Base-by-base conservation (phyloP, 305 asterid genomes). In the Fraxinus greggii region DNA sequence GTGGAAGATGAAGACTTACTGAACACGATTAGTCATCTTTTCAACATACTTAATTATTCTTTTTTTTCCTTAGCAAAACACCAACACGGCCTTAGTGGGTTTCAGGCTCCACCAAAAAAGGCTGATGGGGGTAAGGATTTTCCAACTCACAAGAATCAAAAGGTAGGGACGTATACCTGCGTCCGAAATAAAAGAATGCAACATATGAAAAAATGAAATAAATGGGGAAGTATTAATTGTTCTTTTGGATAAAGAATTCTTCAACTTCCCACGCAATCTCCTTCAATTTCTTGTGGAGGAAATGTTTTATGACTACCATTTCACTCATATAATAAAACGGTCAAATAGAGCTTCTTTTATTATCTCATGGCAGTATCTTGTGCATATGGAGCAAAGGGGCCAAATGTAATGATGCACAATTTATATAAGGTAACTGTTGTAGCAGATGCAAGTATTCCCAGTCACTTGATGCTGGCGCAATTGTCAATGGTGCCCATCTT, bases 381-480 rank as follows among this genome's bases (percentile, higher is more conserved):
- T 72, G 76, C n/a, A 33, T 31, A 72, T 33, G 42, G 76, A 33
- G 28, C 36, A n/a, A 69, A 28, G 75, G 75, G 23, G 19, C 33
- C 7, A 28, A 67, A 10, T 69, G 4, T 35, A 69, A 69, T 69
- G 73, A 69, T 69, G 21, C n/a, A 15, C 21, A 69, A 69, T 69
- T 69, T 13, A 15, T 69, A 29, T 15, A 13, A 29, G 75, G 38
- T 23, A 69, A 28, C 38, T 69, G 23, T 9, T 51, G 40, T 65
- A 75, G 38, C 35, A 10, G 38, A 23, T 74, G 78, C 77, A 31
- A 54, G 72, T 69, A 69, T 59, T 72, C 29, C 77, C 54, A 40
- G 78, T 35, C 59, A 80, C 80, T 78, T 51, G 79, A 67, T 77
- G 48, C 61, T 15, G 80, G 65, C 12, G 36, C 75, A 54, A 65